Evolutionary conservation across 495 filamentous ascomycete species (phyloP).

Genomic region (Penicillium coffeae): DNA sequence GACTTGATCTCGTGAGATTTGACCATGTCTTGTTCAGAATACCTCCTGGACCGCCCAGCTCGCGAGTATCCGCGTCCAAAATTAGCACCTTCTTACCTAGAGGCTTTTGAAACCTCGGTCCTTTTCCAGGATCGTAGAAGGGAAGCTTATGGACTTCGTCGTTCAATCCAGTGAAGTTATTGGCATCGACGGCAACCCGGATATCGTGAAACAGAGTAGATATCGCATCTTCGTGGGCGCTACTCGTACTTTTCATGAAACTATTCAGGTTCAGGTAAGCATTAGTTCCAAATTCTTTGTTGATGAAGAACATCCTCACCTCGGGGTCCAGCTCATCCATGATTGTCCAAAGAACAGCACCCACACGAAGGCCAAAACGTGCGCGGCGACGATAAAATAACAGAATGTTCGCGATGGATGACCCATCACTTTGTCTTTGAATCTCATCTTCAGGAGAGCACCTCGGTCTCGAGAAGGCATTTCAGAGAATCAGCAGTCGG

Average conservation of each 20-base stretch:
- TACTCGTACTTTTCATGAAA: too few species aligned
- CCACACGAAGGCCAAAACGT: not conserved
- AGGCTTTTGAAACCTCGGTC: constrained; percentile 10
- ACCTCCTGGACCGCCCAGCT: constrained; percentile 19
- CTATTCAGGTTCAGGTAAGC: too few species aligned
- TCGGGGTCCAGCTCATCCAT: too few species aligned
- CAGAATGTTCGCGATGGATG: too few species aligned
- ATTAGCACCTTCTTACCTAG: constrained; percentile 35
- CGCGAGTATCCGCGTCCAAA: constrained; percentile 39
- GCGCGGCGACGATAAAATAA: too few species aligned
- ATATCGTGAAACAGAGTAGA: not conserved
- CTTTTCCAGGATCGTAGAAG: not conserved
- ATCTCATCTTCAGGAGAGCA: not conserved
- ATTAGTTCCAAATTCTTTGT: too few species aligned
- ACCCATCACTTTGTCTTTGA: not conserved
- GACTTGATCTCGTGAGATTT: constrained; percentile 12
- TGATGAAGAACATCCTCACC: too few species aligned
- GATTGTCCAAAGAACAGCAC: not conserved
- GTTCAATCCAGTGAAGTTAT: not conserved
- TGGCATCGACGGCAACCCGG: constrained; percentile 1
- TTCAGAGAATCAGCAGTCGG: too few species aligned
- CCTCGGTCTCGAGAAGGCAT: too few species aligned
- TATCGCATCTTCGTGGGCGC: not conserved
- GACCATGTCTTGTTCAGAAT: constrained; percentile 25
- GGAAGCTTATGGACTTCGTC: constrained; percentile 1